Evolutionary conservation across 805 yeast genomes (phyloP).

Genomic region (Saccharomycopsis capsularis): DNA sequence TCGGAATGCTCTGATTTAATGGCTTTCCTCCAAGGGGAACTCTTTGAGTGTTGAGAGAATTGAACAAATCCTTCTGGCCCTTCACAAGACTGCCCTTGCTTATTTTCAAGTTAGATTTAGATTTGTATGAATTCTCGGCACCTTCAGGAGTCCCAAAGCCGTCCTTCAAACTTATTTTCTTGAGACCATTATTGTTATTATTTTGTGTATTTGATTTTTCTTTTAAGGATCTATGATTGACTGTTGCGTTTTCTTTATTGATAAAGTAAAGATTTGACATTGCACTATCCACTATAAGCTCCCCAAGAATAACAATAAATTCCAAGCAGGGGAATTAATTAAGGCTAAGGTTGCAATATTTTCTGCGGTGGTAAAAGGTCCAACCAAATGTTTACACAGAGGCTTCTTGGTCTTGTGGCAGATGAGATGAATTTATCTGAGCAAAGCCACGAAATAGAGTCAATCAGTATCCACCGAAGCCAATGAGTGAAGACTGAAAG

Average conservation of each 20-base stretch:
- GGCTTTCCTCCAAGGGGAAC: slow-evolving; percentile 18
- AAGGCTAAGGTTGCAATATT: no score
- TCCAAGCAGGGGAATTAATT: no score
- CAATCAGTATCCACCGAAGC: no score
- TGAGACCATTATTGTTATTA: background rate
- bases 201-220: background rate
- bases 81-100: background rate
- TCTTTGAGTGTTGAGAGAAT: slow-evolving; percentile 1
- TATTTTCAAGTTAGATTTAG: background rate
- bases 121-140: background rate
- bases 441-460: no score
- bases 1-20: background rate
- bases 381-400: no score
- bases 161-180: slow-evolving; percentile 5
- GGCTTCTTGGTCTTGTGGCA: no score
- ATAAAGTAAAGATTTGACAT: slow-evolving; percentile 9
- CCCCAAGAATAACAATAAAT: no score
- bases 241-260: slow-evolving; percentile 8
- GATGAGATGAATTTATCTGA: no score
- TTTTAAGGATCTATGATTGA: background rate
- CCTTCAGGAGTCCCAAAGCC: slow-evolving; percentile 3
- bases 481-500: no score
- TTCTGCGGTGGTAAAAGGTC: no score
- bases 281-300: no score
- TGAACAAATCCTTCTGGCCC: background rate